Evolutionary conservation across 1,139 yeast species (phyloP).

Genomic region (Nakaseomyces glabratus): DNA sequence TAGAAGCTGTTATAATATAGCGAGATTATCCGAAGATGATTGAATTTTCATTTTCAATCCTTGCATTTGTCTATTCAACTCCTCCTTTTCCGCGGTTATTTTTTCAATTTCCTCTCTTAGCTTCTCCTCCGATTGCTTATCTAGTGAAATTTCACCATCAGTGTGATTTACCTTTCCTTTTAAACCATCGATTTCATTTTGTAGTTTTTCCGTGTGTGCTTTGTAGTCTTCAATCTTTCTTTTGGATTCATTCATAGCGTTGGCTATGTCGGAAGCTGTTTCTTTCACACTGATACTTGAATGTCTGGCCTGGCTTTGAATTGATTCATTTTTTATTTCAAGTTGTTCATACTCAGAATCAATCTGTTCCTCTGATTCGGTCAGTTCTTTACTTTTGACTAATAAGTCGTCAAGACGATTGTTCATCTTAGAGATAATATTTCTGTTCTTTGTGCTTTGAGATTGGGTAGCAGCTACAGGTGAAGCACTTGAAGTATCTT

Average conservation of each 20-base stretch:
- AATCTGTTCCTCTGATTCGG: constrained; percentile 19
- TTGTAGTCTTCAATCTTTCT: constrained; percentile 58
- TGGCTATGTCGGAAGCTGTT: constrained; percentile 66
- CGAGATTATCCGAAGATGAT: constrained; percentile 1
- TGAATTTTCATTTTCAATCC: constrained; percentile 11
- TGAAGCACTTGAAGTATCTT: not conserved
- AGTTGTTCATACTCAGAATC: constrained; percentile 20
- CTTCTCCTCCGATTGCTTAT: constrained; percentile 1
- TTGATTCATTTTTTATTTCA: constrained; percentile 16
- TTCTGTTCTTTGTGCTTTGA: constrained; percentile 4
- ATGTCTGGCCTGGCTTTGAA: constrained; percentile 31
- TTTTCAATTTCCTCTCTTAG: constrained; percentile 11
- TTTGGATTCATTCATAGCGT: constrained; percentile 66
- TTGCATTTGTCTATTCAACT: constrained; percentile 1
- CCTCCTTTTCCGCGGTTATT: constrained; percentile 6
- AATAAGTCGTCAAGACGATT: constrained; percentile 21
- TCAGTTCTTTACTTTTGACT: constrained; percentile 18
- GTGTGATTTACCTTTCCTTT: constrained; percentile 23
- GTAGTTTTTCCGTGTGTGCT: constrained; percentile 46
- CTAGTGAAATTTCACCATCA: constrained; percentile 2
- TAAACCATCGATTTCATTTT: constrained; percentile 62
- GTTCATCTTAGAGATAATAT: constrained; percentile 19
- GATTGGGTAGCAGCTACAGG: constrained; percentile 4
- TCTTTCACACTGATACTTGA: constrained; percentile 55
- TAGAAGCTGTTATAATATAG: constrained; percentile 2